Base-by-base conservation (phyloP, 768 basidiomycete species). In the Paxillus ammoniavirescens region DNA sequence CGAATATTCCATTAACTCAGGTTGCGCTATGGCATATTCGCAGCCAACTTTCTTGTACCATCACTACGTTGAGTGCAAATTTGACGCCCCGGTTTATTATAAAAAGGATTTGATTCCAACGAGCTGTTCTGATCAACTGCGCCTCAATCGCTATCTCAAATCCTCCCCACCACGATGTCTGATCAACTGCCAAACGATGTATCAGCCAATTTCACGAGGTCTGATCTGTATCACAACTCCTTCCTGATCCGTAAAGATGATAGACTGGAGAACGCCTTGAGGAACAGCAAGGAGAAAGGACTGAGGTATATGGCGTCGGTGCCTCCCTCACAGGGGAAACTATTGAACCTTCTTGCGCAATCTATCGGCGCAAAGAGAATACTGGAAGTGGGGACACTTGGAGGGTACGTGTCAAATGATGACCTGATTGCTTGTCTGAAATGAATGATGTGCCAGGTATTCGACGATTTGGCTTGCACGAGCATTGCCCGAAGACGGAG, bases 311-410 rank as follows among this genome's bases (percentile, higher is more conserved):
- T 82, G 40, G 76, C n/a, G n/a, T n/a, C 79, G 2, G 81, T 83
- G 37, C 77, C 75, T 47, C 64, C 74, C 9, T 75, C 80, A 0
- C 81, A 84, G 65, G 84, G 82, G 7, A 84, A 84, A 63, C 75
- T 83, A 55, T 59, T 87, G 53, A 73, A 78, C 54, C 72, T 87
- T 6, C 54, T 84, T 35, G 81, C 75, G 5, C 68, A 69, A 41
- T 76, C 80, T 3, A 74, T 82, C 33, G 67, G 74, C 13, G 84
- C 83, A 38, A 82, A 81, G 70, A 69, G 76, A 52, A 73, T 86
- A 15, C 65, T 89, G 42, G 85, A 87, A 61, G 78, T 89, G 45
- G 86, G 85, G 0, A 86, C 85, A 7, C 73, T 87, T 13, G 84
- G 82, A 58, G 86, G 84, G 84, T 85, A 36, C 46, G 26, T 49